Evolutionary conservation across 2,329 filamentous ascomycete species (phyloP).

Genomic region (Colletotrichum musae): DNA sequence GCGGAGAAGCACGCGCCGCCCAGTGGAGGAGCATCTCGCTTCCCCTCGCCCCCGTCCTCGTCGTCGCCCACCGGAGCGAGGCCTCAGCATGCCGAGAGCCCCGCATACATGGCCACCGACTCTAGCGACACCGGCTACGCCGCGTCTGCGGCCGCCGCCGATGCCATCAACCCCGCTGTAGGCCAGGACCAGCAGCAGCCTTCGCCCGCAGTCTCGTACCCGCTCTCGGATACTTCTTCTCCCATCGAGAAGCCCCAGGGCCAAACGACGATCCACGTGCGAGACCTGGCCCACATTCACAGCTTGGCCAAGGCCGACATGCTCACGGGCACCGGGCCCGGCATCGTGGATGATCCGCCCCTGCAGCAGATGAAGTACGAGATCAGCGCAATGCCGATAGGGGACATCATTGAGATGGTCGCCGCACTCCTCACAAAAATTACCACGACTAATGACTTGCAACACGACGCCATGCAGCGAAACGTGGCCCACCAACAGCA

Average conservation of each 20-base stretch:
- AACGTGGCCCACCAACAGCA: slow-evolving; percentile 72
- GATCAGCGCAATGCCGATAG: slow-evolving; percentile 97
- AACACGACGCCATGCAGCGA: slow-evolving; percentile 92
- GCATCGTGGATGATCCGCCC: slow-evolving; percentile 65
- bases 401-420: slow-evolving; percentile 99
- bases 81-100: slow-evolving; percentile 57
- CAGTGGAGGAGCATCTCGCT: slow-evolving; percentile 60
- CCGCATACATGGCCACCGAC: slow-evolving; percentile 65
- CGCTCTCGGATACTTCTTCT: slow-evolving; percentile 46
- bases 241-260: slow-evolving; percentile 50
- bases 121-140: slow-evolving; percentile 36
- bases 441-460: slow-evolving; percentile 93
- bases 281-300: slow-evolving; percentile 92
- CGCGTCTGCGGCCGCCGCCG: slow-evolving; percentile 21
- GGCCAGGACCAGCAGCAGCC: slow-evolving; percentile 50
- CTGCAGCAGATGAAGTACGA: slow-evolving; percentile 81
- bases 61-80: slow-evolving; percentile 60
- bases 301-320: slow-evolving; percentile 86
- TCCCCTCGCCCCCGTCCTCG: slow-evolving; percentile 69
- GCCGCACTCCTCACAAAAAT: slow-evolving; percentile 97
- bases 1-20: slow-evolving; percentile 46
- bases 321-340: slow-evolving; percentile 65
- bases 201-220: slow-evolving; percentile 50
- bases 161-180: slow-evolving; percentile 41
- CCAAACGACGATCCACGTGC: slow-evolving; percentile 77